These are phyloP conservation scores for Gastrodia elata DNA, from an alignment of 106 monocot genomes.

Conservation along the genomic window DNA sequence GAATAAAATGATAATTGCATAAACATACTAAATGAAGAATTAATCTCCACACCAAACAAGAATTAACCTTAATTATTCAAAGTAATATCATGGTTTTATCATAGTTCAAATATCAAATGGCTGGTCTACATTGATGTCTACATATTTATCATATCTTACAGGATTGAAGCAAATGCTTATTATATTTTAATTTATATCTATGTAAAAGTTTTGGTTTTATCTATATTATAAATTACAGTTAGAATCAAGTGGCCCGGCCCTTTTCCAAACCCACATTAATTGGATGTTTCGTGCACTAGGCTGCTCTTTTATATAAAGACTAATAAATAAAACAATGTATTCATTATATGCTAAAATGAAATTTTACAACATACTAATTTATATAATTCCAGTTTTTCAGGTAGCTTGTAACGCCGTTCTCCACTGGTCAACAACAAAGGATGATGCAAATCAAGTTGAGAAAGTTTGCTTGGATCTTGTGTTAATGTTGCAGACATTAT, in stretches of 20 bases:
- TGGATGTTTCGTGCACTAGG: too few relatives aligned
- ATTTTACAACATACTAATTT: conserved; percentile 40
- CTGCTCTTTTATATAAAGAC: too few relatives aligned
- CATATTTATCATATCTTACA: not conserved
- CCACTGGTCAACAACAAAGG: conserved; percentile 78
- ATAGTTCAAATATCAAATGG: not conserved
- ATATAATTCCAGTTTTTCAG: conserved; percentile 57
- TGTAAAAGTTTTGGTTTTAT: not conserved
- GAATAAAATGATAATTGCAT: too few relatives aligned
- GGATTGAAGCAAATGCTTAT: not conserved
- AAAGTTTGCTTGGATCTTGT: conserved; percentile 95
- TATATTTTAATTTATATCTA: too few relatives aligned
- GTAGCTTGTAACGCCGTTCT: conserved; percentile 57
- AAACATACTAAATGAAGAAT: too few relatives aligned
- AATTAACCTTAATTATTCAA: too few relatives aligned
- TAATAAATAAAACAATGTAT: not conserved
- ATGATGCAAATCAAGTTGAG: conserved; percentile 81
- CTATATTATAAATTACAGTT: not conserved
- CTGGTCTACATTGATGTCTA: not conserved
- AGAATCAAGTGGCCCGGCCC: too few relatives aligned
- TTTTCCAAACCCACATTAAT: too few relatives aligned
- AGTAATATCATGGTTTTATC: not conserved
- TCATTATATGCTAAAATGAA: not conserved
- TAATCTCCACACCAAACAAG: too few relatives aligned
- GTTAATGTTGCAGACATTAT: conserved; percentile 83